Percentiles rank a stretch among this genome's conserved stretches.
These are phyloP conservation scores for Blastobotrys apis DNA, from an alignment of 1,139 yeast species.

Conservation along the genomic window DNA sequence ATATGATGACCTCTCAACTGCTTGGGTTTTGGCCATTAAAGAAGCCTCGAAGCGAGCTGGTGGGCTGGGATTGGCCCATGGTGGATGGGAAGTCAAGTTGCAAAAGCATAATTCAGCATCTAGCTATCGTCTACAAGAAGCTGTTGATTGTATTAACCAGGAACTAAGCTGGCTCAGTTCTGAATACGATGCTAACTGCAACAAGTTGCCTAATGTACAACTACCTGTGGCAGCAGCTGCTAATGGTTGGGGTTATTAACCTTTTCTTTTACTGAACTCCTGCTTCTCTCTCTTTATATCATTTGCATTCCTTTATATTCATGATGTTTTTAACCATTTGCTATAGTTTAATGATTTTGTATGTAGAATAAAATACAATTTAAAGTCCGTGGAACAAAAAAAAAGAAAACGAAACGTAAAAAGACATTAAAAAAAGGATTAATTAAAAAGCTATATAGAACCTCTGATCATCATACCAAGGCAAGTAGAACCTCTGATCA, in stretches of 20 bases:
- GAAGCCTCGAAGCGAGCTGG: constrained; percentile 42
- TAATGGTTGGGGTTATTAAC: not conserved
- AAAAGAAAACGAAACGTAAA: not conserved
- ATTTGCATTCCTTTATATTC: not conserved
- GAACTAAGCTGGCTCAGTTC: constrained; percentile 26
- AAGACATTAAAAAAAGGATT: not conserved
- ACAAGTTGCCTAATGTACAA: too few species aligned
- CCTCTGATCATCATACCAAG: too few species aligned
- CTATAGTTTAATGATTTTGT: not conserved
- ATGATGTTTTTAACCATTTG: not conserved
- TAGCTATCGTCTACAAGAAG: constrained; percentile 30
- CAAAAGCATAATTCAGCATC: constrained; percentile 57
- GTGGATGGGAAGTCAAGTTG: constrained; percentile 54
- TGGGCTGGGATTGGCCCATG: constrained; percentile 42
- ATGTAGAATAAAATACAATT: constrained; percentile 1
- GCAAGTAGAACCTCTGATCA: too few species aligned
- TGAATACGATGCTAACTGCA: not conserved
- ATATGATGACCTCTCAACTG: constrained; percentile 71
- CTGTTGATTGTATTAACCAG: constrained; percentile 24
- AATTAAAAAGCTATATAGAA: too few species aligned
- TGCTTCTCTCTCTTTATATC: not conserved
- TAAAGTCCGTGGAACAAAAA: not conserved
- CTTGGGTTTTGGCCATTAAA: constrained; percentile 64
- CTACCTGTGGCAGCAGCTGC: not conserved
- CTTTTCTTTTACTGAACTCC: not conserved